Evolutionary conservation across 305 asterid species (phyloP).

Genomic region (Fraxinus nigra): DNA sequence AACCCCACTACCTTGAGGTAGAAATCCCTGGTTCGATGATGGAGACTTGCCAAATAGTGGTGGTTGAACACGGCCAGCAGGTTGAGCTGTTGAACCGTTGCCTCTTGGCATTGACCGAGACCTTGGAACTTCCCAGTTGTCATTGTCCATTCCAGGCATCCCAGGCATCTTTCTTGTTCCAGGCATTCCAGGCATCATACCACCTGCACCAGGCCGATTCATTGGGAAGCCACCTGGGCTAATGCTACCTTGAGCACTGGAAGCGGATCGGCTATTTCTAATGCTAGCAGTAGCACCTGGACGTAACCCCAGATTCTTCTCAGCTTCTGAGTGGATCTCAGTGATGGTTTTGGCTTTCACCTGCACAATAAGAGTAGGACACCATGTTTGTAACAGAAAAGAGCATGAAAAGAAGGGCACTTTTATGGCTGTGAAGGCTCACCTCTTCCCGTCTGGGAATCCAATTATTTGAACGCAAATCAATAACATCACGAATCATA

Average conservation of each 20-base stretch:
- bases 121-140: slow-evolving; percentile 82
- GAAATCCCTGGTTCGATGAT: slow-evolving; percentile 43
- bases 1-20: slow-evolving; percentile 72
- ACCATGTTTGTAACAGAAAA: not conserved
- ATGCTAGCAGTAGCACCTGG: slow-evolving; percentile 84
- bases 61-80: slow-evolving; percentile 33
- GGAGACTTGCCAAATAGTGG: not conserved
- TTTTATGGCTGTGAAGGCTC: not conserved
- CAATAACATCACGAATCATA: slow-evolving; percentile 78
- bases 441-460: slow-evolving; percentile 95
- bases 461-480: slow-evolving; percentile 82
- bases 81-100: slow-evolving; percentile 32
- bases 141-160: slow-evolving; percentile 68
- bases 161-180: slow-evolving; percentile 84
- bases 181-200: slow-evolving; percentile 97
- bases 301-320: slow-evolving; percentile 82
- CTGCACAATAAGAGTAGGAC: slow-evolving; percentile 32
- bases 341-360: slow-evolving; percentile 83
- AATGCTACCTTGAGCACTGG: slow-evolving; percentile 50
- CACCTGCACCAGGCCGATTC: slow-evolving; percentile 78
- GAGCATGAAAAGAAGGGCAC: not conserved
- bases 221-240: slow-evolving; percentile 59
- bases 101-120: slow-evolving; percentile 78
- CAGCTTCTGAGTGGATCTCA: slow-evolving; percentile 94
- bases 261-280: slow-evolving; percentile 51